Base-by-base conservation (phyloP, 2,329 filamentous ascomycete species). In the Calonectria multiphialidica region DNA sequence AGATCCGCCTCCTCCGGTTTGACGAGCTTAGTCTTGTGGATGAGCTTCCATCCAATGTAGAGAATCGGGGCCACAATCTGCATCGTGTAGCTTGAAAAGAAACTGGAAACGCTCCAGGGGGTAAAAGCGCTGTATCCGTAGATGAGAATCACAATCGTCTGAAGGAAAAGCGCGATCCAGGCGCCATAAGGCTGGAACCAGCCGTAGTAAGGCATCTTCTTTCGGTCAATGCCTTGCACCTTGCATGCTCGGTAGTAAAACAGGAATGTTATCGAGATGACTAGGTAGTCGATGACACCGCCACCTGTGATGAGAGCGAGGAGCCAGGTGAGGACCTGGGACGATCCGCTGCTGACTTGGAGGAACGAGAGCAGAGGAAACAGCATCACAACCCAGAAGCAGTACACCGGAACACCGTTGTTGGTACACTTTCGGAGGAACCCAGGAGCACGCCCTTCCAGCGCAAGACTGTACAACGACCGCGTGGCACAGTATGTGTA, bases 241-340 rank as follows among this genome's bases (percentile, higher is more conserved):
- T 86, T 82, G 71, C 87, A 86, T 44, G 90, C 90, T 30, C 86
- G 85, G 80, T 88, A 83, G 79, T 85, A 87, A 67, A 84, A 82
- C 47, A 87, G 75, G 76, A 86, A 89, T 21, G 85, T 86, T 62
- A 85, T 74, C 68, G 82, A 82, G 75, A 86, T 86, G 79, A 88
- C 85, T 72, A 92, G 87, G 80, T 90, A 93, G 82, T 91, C 89
- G 79, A 92, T 91, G 75, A 90, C 86, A 47, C 87, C 86, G 30
- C 86, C 88, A 8, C 87, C 89, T 2, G 88, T 90, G 76, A 90
- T 86, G 18, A 92, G 82, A 72, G 86, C 88, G 72, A 87, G 83
- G 62, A 91, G 82, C 87, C 87, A 91, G 55, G 78, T 87, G 21
- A 90, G 83, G 5, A 87, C 87, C 53, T 84, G 79, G 15, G 85